phyloP scores from a whole-genome alignment of 805 yeast genomes.

The Yarrowia osloensis region DNA sequence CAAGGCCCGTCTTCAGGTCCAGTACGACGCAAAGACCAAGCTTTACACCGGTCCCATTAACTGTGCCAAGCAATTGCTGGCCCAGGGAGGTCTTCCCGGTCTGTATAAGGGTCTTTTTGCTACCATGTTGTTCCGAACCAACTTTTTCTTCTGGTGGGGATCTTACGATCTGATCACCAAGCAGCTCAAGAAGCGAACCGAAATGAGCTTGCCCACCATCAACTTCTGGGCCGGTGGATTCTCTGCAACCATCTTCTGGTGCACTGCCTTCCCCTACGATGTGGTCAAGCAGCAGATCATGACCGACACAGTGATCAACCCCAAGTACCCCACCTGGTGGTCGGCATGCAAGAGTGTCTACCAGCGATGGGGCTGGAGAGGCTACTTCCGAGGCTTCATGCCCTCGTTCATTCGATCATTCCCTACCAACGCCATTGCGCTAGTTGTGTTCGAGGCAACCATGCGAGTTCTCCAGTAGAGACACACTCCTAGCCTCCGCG shows the following conservation, averaged over 20 bases:
- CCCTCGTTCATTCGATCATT: conserved; percentile 79
- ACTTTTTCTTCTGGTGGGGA: conserved; percentile 93
- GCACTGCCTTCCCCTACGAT: conserved; percentile 84
- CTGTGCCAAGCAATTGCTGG: conserved; percentile 49
- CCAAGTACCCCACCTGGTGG: conserved; percentile 68
- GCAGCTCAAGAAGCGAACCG: conserved; percentile 65
- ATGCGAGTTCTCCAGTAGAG: conserved; percentile 50
- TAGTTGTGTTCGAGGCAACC: conserved; percentile 86
- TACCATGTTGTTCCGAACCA: conserved; percentile 84
- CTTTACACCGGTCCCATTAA: conserved; percentile 78
- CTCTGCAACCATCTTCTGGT: conserved; percentile 80
- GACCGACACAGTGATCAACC: conserved; percentile 74
- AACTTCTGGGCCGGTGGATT: conserved; percentile 93
- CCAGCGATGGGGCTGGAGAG: conserved; percentile 56
- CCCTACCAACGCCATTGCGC: conserved; percentile 93
- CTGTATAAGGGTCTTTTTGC: conserved; percentile 80
- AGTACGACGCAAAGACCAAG: conserved; percentile 73
- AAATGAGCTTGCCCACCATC: conserved; percentile 64
- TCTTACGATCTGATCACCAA: conserved; percentile 78
- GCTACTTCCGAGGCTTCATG: conserved; percentile 78
- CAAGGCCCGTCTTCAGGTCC: conserved; percentile 86
- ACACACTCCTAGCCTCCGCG: too few species aligned
- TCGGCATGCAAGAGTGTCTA: conserved; percentile 73
- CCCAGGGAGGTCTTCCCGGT: conserved; percentile 63
- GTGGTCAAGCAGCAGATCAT: conserved; percentile 83